These are phyloP conservation scores for Mycena maculata DNA, from an alignment of 768 basidiomycete genomes.

Conservation along the genomic window DNA sequence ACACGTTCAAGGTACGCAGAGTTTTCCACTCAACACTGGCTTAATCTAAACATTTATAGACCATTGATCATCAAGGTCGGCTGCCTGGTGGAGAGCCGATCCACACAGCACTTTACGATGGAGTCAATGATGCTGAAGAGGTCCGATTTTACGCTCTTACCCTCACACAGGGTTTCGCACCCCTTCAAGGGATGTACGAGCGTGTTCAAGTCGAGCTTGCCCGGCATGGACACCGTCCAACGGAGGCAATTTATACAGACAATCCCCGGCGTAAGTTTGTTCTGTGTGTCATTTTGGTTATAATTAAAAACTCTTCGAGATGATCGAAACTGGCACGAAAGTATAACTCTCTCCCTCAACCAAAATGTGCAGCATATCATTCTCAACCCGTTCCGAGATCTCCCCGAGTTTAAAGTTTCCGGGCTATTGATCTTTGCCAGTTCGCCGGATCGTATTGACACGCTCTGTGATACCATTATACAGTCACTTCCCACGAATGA, in stretches of 20 bases:
- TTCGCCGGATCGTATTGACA: slow-evolving; percentile 11
- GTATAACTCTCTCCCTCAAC: slow-evolving; percentile 15
- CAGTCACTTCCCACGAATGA: background rate
- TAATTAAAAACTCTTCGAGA: background rate
- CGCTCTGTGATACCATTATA: slow-evolving; percentile 6
- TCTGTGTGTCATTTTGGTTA: too few species aligned
- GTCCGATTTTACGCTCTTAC: slow-evolving; percentile 25
- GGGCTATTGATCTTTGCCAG: background rate
- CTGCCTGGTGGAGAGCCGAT: slow-evolving; percentile 32
- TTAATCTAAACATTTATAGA: slow-evolving; percentile 11
- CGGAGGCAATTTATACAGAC: slow-evolving; percentile 26
- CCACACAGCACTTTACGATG: slow-evolving; percentile 23
- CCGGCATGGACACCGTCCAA: slow-evolving; percentile 26
- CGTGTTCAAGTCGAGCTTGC: slow-evolving; percentile 21
- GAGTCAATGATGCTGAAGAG: slow-evolving; percentile 32
- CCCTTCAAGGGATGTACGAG: slow-evolving; percentile 19
- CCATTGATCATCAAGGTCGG: slow-evolving; percentile 31
- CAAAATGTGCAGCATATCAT: slow-evolving; percentile 29
- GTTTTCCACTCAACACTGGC: background rate
- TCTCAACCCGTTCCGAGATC: slow-evolving; percentile 22
- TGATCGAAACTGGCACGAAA: slow-evolving; percentile 33
- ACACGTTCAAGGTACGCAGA: slow-evolving; percentile 33
- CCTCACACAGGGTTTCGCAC: slow-evolving; percentile 29
- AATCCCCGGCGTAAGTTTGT: slow-evolving; percentile 31
- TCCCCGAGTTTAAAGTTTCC: slow-evolving; percentile 14